Base-by-base conservation (phyloP, 2,329 filamentous ascomycete genomes). In the Colletotrichum aenigma region DNA sequence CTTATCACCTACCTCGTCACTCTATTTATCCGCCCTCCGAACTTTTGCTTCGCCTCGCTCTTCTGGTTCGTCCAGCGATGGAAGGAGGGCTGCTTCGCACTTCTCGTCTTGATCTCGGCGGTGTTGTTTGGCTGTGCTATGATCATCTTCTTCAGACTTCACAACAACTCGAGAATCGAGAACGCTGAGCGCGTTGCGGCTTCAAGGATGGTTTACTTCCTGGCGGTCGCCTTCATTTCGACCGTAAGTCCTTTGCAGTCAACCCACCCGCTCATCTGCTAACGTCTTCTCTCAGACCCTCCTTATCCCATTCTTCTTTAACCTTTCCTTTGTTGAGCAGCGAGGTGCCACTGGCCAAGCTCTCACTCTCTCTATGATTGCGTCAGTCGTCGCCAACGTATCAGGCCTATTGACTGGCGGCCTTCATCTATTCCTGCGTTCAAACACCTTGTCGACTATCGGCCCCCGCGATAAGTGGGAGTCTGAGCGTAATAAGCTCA, bases 171-270 rank as follows among this genome's bases (percentile, higher is more conserved):
- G 16, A 86, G 87, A 18, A 87, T 94, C 66, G 91, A 92, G 52
- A 85, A 88, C 24, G 86, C 88, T 18, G 91, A 94, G 81, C 87
- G 93, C 62, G 88, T 92, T 73, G 87, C 91, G 38, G 93, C 93
- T 6, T 94, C 93, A 8, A 88, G 91, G 75, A 94, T 94, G 91
- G 90, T 93, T 13, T 94, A 93, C 81, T 94, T 93, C 80, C 85
- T 94, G 77, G 82, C 88, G 3, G 81, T 93, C 68, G 91, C 88
- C 18, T 84, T 91, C 70, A 82, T 90, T 65, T 91, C 88, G 70
- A 91, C 89, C 81, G 92, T 94, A 79, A 84, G 89, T 85, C 52
- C 30, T 55, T 10, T 7, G 8, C 16, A 9, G 36, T 15, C 9
- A 9, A 26, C 8, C 9, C n/a, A 21, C n/a, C 4, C 32, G 3